A percentile compares a stretch with the other conserved stretches of the same genome.
Conservation (phyloP, 1,139 yeast genomes). For the Hyphopichia buzzinii region DNA sequence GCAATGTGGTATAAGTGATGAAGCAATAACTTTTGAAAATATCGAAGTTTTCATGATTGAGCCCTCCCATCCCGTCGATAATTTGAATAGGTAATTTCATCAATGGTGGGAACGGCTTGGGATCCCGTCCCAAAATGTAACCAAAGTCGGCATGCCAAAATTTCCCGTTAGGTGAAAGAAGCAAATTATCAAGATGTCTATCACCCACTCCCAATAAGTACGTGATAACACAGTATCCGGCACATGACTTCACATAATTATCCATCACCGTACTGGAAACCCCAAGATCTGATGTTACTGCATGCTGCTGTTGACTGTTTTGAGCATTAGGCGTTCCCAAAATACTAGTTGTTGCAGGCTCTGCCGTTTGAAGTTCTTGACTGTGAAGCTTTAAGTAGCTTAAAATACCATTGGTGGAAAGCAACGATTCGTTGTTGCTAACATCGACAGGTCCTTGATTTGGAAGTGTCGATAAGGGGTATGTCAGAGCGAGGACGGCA, state of each 20-base stretch:
- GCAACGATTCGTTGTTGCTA: slow-evolving; percentile 6
- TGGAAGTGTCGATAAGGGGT: slow-evolving; percentile 33
- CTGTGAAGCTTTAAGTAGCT: slow-evolving; percentile 68
- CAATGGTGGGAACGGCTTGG: slow-evolving; percentile 97
- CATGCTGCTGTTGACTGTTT: slow-evolving; percentile 20
- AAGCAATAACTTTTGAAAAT: slow-evolving; percentile 91
- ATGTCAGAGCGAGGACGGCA: slow-evolving; percentile 61
- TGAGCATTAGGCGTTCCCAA: slow-evolving; percentile 9
- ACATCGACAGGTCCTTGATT: slow-evolving; percentile 1
- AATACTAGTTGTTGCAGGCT: slow-evolving; percentile 31
- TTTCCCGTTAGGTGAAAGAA: slow-evolving; percentile 71
- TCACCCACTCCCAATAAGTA: slow-evolving; percentile 96
- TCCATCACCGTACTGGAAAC: slow-evolving; percentile 83
- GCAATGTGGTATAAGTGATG: slow-evolving; percentile 84
- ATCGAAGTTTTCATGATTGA: slow-evolving; percentile 77
- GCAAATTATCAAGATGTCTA: slow-evolving; percentile 87
- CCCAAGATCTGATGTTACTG: slow-evolving; percentile 59
- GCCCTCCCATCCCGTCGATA: slow-evolving; percentile 97
- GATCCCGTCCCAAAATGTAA: slow-evolving; percentile 92
- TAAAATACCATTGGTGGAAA: slow-evolving; percentile 55
- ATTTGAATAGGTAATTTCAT: slow-evolving; percentile 97
- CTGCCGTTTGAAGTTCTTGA: slow-evolving; percentile 34
- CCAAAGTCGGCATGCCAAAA: slow-evolving; percentile 98
- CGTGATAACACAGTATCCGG: slow-evolving; percentile 97
- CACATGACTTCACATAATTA: slow-evolving; percentile 90